Evolutionary conservation across 352 stramenopile species (phyloP), one percentile per base, ranked within the genome.

Genomic region (Globisporangium cylindrosporum): DNA sequence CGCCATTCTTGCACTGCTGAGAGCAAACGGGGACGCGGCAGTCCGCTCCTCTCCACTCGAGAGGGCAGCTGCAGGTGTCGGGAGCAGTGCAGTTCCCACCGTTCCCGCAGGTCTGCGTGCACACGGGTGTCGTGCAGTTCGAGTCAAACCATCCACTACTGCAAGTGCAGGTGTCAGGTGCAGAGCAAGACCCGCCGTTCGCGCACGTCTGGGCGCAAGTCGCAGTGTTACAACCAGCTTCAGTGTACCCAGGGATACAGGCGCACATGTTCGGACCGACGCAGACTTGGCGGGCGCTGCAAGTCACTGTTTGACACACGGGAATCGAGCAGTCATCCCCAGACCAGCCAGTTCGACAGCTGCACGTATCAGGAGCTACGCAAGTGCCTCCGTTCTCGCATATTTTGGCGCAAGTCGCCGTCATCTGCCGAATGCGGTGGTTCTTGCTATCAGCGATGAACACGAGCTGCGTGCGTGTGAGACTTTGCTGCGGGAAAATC

Each of bases 81-180:
- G 95, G 92, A 3, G 81, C 84, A 8, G 93, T 98, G 72, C 97
- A 99, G 66, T 98, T 98, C 0, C 93, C 97, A 20, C 91, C 90
- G 73, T 99, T 99, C 0, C 95, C 97, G 76, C 97, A 99, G 9
- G 97, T 99, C 73, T 98, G 91, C 7, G 79, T 63, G 66, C 97
- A 99, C 24, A 99, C 95, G 0, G 97, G 97, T 4, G 96, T 98
- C 2, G 95, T 98, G 74, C 97, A 99, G 73, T 99, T 99, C 0
- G 91, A 63, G 67, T 98, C 97, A 68, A 98, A 98, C 97, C 97
- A 99, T 0, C 97, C 97, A 7, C 66, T 62, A 10, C 69, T 41
- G 71, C 97, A 99, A 2, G 73, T 62, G 67, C 97, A 99, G 2
- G 95, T 98, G 72, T 99, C 97, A 1, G 97, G 97, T 6, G 92